These are phyloP conservation scores for Fusarium citri DNA, from an alignment of 2,329 filamentous ascomycete genomes.

Conservation along the genomic window DNA sequence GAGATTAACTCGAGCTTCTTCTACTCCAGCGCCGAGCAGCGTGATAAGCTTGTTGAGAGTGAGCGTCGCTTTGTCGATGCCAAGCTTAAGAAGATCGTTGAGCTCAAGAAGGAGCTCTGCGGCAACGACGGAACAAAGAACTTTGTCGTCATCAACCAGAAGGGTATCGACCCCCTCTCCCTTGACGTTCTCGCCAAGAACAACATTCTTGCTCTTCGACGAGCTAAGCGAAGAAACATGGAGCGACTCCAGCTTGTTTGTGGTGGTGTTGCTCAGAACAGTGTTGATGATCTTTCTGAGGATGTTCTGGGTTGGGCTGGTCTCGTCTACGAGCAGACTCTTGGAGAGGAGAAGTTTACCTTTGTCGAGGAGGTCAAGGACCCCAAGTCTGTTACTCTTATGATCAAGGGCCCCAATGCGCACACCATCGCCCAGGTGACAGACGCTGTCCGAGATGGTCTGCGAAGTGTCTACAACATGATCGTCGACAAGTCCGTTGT, in stretches of 20 bases:
- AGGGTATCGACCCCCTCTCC: conserved; percentile 96
- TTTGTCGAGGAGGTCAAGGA: conserved; percentile 99
- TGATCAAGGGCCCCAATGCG: conserved; percentile 97
- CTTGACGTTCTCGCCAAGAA: conserved; percentile 98
- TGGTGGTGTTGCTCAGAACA: conserved; percentile 92
- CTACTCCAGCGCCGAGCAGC: conserved; percentile 96
- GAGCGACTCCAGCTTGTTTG: conserved; percentile 95
- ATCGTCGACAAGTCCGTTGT: conserved; percentile 98
- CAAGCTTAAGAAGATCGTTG: conserved; percentile 97
- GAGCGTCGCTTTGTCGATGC: conserved; percentile 96
- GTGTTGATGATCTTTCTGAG: conserved; percentile 89
- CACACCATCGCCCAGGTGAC: conserved; percentile 98
- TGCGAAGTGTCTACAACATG: conserved; percentile 98
- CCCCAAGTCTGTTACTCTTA: conserved; percentile 94
- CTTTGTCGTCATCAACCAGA: conserved; percentile 99
- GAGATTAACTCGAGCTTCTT: conserved; percentile 99
- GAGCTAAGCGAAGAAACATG: conserved; percentile 99
- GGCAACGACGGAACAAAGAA: conserved; percentile 92
- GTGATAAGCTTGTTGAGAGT: conserved; percentile 97
- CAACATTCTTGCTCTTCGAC: conserved; percentile 91
- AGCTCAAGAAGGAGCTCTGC: conserved; percentile 97
- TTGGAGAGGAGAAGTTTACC: conserved; percentile 99
- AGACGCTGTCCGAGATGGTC: conserved; percentile 93
- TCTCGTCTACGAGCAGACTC: conserved; percentile 94
- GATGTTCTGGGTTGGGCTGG: conserved; percentile 96